Conservation (phyloP, 176 grass and related monocot genomes). For the Tillandsia fasciculata region DNA sequence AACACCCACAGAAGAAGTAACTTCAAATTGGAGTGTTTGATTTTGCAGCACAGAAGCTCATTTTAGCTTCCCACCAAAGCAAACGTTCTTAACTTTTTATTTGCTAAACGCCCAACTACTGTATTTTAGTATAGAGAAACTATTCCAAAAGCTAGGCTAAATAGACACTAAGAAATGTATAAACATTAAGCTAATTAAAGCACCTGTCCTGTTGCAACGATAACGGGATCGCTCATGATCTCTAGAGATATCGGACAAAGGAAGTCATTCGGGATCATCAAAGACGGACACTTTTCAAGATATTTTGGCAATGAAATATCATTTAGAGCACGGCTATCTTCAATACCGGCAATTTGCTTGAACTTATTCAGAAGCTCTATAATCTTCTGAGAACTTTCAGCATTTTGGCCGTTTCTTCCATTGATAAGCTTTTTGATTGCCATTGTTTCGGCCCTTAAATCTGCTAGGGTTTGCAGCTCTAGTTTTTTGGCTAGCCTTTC, state of each 20-base stretch:
- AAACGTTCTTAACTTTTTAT: too few relatives aligned
- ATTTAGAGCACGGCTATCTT: slow-evolving; percentile 40
- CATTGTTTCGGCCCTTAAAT: slow-evolving; percentile 65
- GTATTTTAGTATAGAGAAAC: too few relatives aligned
- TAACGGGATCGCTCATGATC: slow-evolving; percentile 69
- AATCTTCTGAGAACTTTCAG: slow-evolving; percentile 40
- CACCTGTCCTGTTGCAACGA: slow-evolving; percentile 43
- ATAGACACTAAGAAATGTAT: not conserved
- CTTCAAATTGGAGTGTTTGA: too few relatives aligned
- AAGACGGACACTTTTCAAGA: slow-evolving; percentile 59
- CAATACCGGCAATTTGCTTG: slow-evolving; percentile 45
- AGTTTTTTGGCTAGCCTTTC: slow-evolving; percentile 59
- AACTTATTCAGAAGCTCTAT: slow-evolving; percentile 44
- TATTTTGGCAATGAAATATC: slow-evolving; percentile 62
- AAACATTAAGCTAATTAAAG: not conserved
- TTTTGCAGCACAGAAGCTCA: too few relatives aligned
- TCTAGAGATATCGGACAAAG: slow-evolving; percentile 64
- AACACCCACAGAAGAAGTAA: too few relatives aligned
- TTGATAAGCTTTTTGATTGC: slow-evolving; percentile 60
- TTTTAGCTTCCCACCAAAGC: too few relatives aligned
- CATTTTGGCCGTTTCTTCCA: slow-evolving; percentile 39
- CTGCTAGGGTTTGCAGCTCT: slow-evolving; percentile 41
- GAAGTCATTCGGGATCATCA: slow-evolving; percentile 60
- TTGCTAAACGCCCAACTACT: too few relatives aligned
- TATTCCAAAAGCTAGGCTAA: too few relatives aligned